Evolutionary conservation across 768 basidiomycete genomes (phyloP), one percentile per base, ranked within the genome.

Genomic region (Suillus weaverae): DNA sequence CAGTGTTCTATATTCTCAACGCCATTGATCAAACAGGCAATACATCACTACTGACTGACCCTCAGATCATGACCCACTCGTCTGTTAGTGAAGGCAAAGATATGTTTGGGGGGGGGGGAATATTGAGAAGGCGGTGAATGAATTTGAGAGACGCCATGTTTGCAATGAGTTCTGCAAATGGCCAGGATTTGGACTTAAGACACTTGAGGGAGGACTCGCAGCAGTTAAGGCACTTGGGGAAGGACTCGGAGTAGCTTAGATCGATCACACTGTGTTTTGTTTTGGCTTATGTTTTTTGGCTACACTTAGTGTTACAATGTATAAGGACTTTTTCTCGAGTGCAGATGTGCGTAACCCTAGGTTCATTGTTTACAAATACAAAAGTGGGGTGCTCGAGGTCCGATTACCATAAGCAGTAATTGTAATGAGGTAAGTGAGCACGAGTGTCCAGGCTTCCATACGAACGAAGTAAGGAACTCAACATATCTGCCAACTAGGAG

Each of bases 21-120:
- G n/a, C n/a, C n/a, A 43, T 38, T 39, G 7, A 46, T 20, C 5
- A 6, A 20, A 30, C 26, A 73, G 71, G 71, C 10, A 67, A 66
- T 20, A 39, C 32, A 13, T 32, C 35, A 0, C 62, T 71, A 14
- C 44, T 73, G 46, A 71, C 70, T 6, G 71, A 72, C 50, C 71
- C 70, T 5, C 71, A 72, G 41, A 69, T 72, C 14, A 61, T 70
- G 35, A 66, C 69, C 16, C 20, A 59, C 18, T 16, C 35, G 1
- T 59, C 13, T 1, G 41, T 43, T 7, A 43, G 41, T 20, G 7
- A 43, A 0, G 3, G 5, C 1, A 20, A 8, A 6, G 41, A 43
- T 20, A 43, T 43, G 4, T 43, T 43, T 20, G n/a, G n/a, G 38
- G 38, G 5, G 38, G 13, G 5, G 38, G 38, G 0, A 39, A 39